These are phyloP conservation scores for Candida chauliodis DNA, from an alignment of 805 yeast species.

Conservation along the genomic window DNA sequence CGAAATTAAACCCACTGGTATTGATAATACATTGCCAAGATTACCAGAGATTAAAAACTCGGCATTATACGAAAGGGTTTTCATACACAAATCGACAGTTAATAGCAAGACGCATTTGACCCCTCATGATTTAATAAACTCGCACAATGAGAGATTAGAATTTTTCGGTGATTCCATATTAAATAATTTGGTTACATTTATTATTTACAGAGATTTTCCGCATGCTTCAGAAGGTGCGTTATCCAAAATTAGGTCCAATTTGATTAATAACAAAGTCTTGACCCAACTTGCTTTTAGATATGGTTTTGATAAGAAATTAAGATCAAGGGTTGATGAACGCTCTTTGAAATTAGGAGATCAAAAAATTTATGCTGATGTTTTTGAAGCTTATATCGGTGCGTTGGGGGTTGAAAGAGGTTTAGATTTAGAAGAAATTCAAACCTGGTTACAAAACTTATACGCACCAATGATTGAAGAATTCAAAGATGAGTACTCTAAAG, in stretches of 20 bases:
- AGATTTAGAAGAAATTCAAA: slow-evolving; percentile 46
- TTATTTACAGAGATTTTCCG: slow-evolving; percentile 66
- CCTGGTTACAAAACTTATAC: slow-evolving; percentile 56
- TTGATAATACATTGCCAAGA: slow-evolving; percentile 41
- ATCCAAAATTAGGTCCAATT: slow-evolving; percentile 61
- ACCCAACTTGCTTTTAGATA: slow-evolving; percentile 68
- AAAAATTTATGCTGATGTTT: slow-evolving; percentile 81
- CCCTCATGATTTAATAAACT: slow-evolving; percentile 52
- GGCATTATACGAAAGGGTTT: slow-evolving; percentile 63
- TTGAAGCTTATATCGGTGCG: slow-evolving; percentile 94
- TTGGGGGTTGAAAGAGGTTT: slow-evolving; percentile 54
- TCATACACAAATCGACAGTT: slow-evolving; percentile 74
- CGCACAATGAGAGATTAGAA: slow-evolving; percentile 85
- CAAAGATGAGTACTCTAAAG: slow-evolving; percentile 29
- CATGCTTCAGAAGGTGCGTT: slow-evolving; percentile 76
- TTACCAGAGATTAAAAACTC: slow-evolving; percentile 65
- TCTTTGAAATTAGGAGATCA: slow-evolving; percentile 49
- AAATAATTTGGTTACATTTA: slow-evolving; percentile 65
- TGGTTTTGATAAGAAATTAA: slow-evolving; percentile 57
- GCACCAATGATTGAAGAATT: slow-evolving; percentile 38
- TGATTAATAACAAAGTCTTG: slow-evolving; percentile 72
- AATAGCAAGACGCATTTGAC: slow-evolving; percentile 54
- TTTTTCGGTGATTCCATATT: slow-evolving; percentile 87
- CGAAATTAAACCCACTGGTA: slow-evolving; percentile 13
- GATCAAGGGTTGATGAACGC: slow-evolving; percentile 46